Evolutionary conservation across 2,329 filamentous ascomycete genomes (phyloP), one percentile per base, ranked within the genome.

Genomic region (Talaromyces atroroseus): DNA sequence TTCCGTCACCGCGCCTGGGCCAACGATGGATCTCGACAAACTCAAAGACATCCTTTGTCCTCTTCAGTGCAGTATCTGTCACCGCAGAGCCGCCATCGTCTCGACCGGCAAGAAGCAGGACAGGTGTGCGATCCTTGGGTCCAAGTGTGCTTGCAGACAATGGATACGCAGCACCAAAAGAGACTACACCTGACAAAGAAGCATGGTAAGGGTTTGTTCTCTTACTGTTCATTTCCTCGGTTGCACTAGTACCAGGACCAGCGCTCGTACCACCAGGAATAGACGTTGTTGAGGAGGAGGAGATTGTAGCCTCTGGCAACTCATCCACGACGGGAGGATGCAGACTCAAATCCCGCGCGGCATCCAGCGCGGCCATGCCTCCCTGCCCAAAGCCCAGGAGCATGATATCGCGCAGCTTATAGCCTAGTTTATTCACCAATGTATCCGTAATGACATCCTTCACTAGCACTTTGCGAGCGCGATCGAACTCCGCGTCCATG

Each of bases 301-400:
- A 48, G 2, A 46, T 40, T 0, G 52, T 50, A 1, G 42, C 52
- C 21, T 54, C 56, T 12, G 56, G 46, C n/a, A 58, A 14, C 36
- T 58, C 56, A 3, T 29, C 36, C 5, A 20, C 21, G 8, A 51
- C 50, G 8, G 56, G 56, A 23, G 57, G 52, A 42, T 50, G 57
- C 46, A 49, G 29, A 18, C 59, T 63, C 20, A 83, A 59, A 54
- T 73, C 73, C 18, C 80, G 75, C 1, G 82, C 80, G 46, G 82
- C 67, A 5, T 81, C 80, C 49, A 88, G 71, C 1, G 81, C 85
- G 21, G 85, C 70, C 52, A 83, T 83, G 1, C 82, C 86, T 29
- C 86, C 86, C 68, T 89, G 86, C 2, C 84, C 85, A 61, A 84
- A 86, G 21, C 86, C 86, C 61, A 88, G 82, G 49, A 88, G 68